A percentile compares a stretch with the other conserved stretches of the same genome.
These are phyloP conservation scores for Medicago truncatula DNA, from an alignment of 306 rosid species.

Conservation along the genomic window MtrunA17r5.0-ANR NC_053049.1:29047501-29048000, in stretches of 20 bases:
- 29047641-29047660: conserved; percentile 68
- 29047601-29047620: conserved; percentile 63
- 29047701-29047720: no score
- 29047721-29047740: no score
- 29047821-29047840: conserved; percentile 18
- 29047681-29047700: conserved; percentile 35
- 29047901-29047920: conserved; percentile 3
- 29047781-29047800: conserved; percentile 20
- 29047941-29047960: conserved; percentile 17
- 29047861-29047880: conserved; percentile 3
- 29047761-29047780: background rate
- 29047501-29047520: conserved; percentile 45
- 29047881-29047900: background rate
- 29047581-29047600: conserved; percentile 58
- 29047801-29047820: conserved; percentile 18
- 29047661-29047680: conserved; percentile 71
- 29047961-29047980: background rate
- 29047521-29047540: conserved; percentile 49
- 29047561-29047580: conserved; percentile 60
- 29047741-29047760: no score
- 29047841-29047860: conserved; percentile 22
- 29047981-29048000: conserved; percentile 7
- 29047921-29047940: conserved; percentile 9
- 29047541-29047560: conserved; percentile 54
- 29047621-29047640: conserved; percentile 58